Base-by-base conservation (phyloP, 2,329 filamentous ascomycete genomes). In the Aspergillus cejpii region DNA sequence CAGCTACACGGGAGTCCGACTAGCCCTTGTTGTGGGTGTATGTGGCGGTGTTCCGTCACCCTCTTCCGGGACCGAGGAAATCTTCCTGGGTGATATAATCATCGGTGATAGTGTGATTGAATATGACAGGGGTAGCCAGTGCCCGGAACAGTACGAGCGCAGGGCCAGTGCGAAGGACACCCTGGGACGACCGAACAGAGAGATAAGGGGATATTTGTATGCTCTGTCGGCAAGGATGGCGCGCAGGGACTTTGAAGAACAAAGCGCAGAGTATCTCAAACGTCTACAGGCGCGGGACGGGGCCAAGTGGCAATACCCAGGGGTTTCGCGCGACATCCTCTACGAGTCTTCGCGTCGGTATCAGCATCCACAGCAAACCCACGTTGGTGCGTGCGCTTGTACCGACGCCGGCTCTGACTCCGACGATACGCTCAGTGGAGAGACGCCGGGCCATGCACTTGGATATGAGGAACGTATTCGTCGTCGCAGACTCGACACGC, bases 111-210 rank as follows among this genome's bases (percentile, higher is more conserved):
- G 29, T 1, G 20, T 66, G 10, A 38, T 61, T 7, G 52, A 63
- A 31, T 61, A 53, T 36, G 59, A 65, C 45, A 56, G 59, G 38
- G 64, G 62, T 1, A 41, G 50, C 24, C 54, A 57, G 29, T 59
- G 59, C 38, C 44, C 50, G 0, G 41, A 24, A 4, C 23, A 24
- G 51, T 7, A 41, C 26, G 14, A 49, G 10, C 44, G 41, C 12
- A 61, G 59, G 37, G 39, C 47, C 23, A 43, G 34, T 3, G 7
- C 50, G 0, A 45, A 55, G 21, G 36, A 27, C 27, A 36, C 20
- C 3, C n/a, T 37, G 10, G 31, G 37, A 5, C 14, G 52, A 15
- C 27, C 27, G 11, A 29, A 29, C n/a, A 8, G 12, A 3, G 27
- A 14, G 12, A 29, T 29, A 29, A 29, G 27, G n/a, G 6, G n/a